Base-by-base conservation (phyloP, 352 stramenopile species). In the Globisporangium cederbergense region DNA sequence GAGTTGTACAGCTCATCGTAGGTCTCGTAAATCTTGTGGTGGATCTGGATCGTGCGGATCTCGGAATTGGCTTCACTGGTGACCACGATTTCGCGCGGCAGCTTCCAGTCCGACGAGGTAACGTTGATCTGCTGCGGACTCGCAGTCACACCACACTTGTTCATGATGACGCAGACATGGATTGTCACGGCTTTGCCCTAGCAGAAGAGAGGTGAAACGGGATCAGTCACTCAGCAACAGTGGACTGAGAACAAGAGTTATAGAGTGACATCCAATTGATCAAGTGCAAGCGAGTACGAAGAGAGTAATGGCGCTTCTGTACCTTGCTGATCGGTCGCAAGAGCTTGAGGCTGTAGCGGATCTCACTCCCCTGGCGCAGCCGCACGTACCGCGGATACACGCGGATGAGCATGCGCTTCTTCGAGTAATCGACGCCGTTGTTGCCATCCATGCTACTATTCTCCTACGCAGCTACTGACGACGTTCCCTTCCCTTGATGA, bases 1-100 rank as follows among this genome's bases (percentile, higher is more conserved):
- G 71, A 58, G 51, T 75, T 78, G 70, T 76, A 89, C 0, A 83
- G 56, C 32, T 84, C 72, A 51, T 86, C 70, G 69, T 81, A 78
- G 13, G 67, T 78, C 36, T 86, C 74, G 64, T 83, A 52, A 34
- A 88, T 83, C 64, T 84, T 89, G 76, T 90, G 83, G 55, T 89
- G 74, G 68, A 92, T 89, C 70, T 88, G 79, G 51, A 89, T 81
- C 13, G 79, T 89, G 7, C 75, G 74, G 22, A 89, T 62, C 40
- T 90, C 77, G 3, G 77, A 76, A n/a, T 88, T 73, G 3, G 62
- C 32, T 1, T 80, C 78, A 40, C 71, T 82, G 16, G 66, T 58
- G 18, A 87, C 67, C 2, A 72, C 61, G 5, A 87, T 67, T 40
- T 89, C 78, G 46, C 78, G 73, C 3, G 79, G 74, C 57, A 76